Evolutionary conservation across 2,329 filamentous ascomycete genomes (phyloP).

Genomic region (Exophiala calicioides): DNA sequence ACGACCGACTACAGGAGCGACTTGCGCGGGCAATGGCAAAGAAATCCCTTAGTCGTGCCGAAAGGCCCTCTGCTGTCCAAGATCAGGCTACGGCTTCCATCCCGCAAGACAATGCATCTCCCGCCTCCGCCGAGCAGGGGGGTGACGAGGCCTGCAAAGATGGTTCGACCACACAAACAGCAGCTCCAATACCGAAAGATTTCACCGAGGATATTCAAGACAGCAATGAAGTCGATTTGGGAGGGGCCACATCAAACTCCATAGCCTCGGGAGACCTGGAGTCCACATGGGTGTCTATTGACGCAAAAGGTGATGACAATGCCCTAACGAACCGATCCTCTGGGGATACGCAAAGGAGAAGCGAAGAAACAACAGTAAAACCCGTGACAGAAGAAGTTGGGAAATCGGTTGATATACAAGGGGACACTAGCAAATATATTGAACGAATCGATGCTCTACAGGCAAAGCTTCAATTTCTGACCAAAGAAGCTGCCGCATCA

Average conservation of each 20-base stretch:
- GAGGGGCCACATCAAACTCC: background rate
- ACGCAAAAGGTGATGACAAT: constrained; percentile 3
- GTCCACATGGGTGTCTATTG: constrained; percentile 8
- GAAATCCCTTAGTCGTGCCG: constrained; percentile 56
- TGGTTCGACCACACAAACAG: too few species aligned
- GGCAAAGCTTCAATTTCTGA: constrained; percentile 84
- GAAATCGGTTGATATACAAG: constrained; percentile 43
- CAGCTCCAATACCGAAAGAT: too few species aligned
- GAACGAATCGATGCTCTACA: constrained; percentile 92
- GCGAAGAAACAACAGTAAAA: constrained; percentile 24
- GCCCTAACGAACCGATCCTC: constrained; percentile 34
- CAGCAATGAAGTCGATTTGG: background rate
- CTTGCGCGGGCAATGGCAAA: constrained; percentile 84
- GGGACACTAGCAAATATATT: constrained; percentile 79
- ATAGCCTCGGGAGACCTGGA: constrained; percentile 2
- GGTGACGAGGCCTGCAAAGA: background rate
- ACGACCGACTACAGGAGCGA: constrained; percentile 84
- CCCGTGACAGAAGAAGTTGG: constrained; percentile 10
- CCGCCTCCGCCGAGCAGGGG: constrained; percentile 16
- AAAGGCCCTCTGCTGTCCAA: constrained; percentile 45
- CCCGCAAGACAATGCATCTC: constrained; percentile 40
- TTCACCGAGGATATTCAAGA: too few species aligned
- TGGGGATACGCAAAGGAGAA: constrained; percentile 35
- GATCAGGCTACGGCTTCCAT: constrained; percentile 46
- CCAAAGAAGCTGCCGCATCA: constrained; percentile 73